Base-by-base conservation (phyloP, 1,284 basidiomycete genomes). In the Abortiporus biennis region DNA sequence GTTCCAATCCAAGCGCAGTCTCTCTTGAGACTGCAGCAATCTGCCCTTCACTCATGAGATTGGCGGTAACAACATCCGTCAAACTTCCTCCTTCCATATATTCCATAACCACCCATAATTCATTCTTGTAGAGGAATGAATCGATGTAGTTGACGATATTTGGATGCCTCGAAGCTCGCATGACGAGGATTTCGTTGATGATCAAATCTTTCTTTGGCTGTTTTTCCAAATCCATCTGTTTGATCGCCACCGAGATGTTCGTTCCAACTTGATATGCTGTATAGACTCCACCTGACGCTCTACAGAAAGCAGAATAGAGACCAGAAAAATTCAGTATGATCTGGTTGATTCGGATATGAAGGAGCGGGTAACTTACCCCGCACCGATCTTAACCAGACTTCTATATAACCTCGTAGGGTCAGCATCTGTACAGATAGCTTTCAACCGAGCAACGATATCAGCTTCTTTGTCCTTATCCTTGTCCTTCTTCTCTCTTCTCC, bases 101-200 rank as follows among this genome's bases (percentile, higher is more conserved):
- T 71, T 99, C 94, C 94, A 98, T 99, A 45, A 99, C 92, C 38
- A 98, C 95, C 96, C 96, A 99, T 2, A 99, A 76, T 61, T 98
- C 95, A 60, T 96, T 97, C 72, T 92, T 92, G 72, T 93, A 80
- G 31, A 99, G 68, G 77, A 97, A 99, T 12, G 93, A 96, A 65
- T 99, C 96, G 58, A 98, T 97, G 66, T 92, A 99, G 66, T 98
- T 99, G 70, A 99, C 96, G 55, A 99, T 98, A 64, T 99, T 99
- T 15, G 90, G 89, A 62, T 99, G 95, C 27, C 89, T 77, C 13
- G 90, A 93, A 36, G 93, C 86, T 34, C 92, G 89, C 95, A 99
- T 98, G 60, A 98, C 94, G 52, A 98, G 80, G 51, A 99, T 98
- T 66, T 99, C 96, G 68, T 99, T 99, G 71, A 99, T 98, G 69